Evolutionary conservation across 2,329 filamentous ascomycete genomes (phyloP).

Genomic region (Penicillium sp.): DNA sequence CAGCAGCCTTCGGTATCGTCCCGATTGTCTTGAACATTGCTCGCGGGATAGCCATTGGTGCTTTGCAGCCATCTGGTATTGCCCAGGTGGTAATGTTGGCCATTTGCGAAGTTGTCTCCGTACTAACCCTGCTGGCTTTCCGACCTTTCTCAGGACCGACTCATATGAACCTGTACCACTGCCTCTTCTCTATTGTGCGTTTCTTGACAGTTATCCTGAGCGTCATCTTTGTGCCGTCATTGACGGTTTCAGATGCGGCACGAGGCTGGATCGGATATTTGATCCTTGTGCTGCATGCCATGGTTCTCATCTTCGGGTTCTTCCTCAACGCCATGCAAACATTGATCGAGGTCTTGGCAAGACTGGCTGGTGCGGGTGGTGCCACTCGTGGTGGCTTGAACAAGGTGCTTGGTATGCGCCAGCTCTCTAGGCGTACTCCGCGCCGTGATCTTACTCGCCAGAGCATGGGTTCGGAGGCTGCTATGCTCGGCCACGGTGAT

Average conservation of each 20-base stretch:
- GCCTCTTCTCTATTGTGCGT: slow-evolving; percentile 74
- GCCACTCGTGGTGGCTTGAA: slow-evolving; percentile 77
- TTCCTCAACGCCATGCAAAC: slow-evolving; percentile 90
- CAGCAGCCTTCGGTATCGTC: slow-evolving; percentile 83
- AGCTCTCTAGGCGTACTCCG: slow-evolving; percentile 72
- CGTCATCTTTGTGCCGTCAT: slow-evolving; percentile 78
- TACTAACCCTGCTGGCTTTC: slow-evolving; percentile 85
- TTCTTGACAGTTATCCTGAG: slow-evolving; percentile 74
- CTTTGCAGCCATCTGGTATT: slow-evolving; percentile 87
- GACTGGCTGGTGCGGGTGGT: slow-evolving; percentile 75
- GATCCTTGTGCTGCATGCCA: slow-evolving; percentile 80
- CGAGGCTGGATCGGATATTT: slow-evolving; percentile 96
- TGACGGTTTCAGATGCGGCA: slow-evolving; percentile 73
- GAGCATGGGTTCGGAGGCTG: slow-evolving; percentile 78
- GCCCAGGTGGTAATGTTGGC: slow-evolving; percentile 89
- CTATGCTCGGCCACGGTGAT: slow-evolving; percentile 72
- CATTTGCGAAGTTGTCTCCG: slow-evolving; percentile 88
- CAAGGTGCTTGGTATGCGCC: slow-evolving; percentile 87
- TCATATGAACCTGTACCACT: slow-evolving; percentile 96
- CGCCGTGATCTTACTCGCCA: slow-evolving; percentile 67
- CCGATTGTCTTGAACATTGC: slow-evolving; percentile 82
- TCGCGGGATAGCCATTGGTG: slow-evolving; percentile 86
- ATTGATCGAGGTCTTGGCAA: slow-evolving; percentile 80
- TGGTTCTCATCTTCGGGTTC: slow-evolving; percentile 86
- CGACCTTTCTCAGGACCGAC: slow-evolving; percentile 86